Evolutionary conservation across 179 eudicot genomes (phyloP).

Genomic region (Nepenthes alata): DNA sequence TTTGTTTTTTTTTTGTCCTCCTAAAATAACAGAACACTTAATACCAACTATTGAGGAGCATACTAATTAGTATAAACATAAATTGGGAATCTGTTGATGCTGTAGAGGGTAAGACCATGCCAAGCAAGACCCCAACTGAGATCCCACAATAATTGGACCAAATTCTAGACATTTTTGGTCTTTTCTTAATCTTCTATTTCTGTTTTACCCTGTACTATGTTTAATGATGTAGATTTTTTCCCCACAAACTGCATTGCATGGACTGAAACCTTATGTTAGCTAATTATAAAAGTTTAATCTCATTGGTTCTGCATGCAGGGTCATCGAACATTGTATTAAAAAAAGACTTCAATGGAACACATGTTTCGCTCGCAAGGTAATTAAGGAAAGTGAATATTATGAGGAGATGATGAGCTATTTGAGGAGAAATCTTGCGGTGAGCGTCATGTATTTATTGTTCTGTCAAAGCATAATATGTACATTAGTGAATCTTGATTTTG

Average conservation of each 20-base stretch:
- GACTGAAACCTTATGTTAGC: neutral
- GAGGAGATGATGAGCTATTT: slow-evolving; percentile 96
- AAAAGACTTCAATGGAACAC: slow-evolving; percentile 80
- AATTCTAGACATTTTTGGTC: neutral
- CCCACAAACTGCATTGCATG: too few relatives aligned
- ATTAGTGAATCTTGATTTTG: neutral
- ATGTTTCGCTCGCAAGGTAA: slow-evolving; percentile 83
- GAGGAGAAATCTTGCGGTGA: slow-evolving; percentile 80
- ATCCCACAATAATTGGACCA: neutral
- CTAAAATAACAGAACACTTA: too few relatives aligned
- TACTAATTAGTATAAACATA: too few relatives aligned
- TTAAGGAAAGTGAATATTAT: slow-evolving; percentile 86
- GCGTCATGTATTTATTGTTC: slow-evolving; percentile 12
- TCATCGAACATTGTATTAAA: slow-evolving; percentile 79
- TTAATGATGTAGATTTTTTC: too few relatives aligned
- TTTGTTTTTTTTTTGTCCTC: too few relatives aligned
- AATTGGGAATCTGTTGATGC: too few relatives aligned
- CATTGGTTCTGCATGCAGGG: slow-evolving; percentile 32
- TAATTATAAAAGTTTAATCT: neutral
- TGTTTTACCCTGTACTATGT: too few relatives aligned
- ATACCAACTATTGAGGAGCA: too few relatives aligned
- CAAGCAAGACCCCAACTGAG: too few relatives aligned
- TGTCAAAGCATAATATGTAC: neutral
- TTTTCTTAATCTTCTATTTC: neutral
- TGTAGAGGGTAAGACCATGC: too few relatives aligned